Base-by-base conservation (phyloP, 306 rosid species). In the Lathyrus sativus region DNA sequence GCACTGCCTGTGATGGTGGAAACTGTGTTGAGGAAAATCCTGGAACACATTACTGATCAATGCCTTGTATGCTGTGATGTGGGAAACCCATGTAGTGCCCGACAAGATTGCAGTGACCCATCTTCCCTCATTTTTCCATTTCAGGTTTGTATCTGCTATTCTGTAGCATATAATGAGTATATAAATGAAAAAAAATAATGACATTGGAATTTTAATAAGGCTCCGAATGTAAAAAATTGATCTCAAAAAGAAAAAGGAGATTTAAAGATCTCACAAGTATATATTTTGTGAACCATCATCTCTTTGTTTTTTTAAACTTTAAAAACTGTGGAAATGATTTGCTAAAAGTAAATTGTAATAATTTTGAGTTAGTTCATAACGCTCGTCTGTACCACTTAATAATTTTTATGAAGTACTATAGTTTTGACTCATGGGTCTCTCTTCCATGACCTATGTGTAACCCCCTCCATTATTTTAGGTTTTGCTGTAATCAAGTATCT, bases 1-100 rank as follows among this genome's bases (percentile, higher is more conserved):
- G 97, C 87, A 24, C 85, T 95, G n/a, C 99, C 99, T 54, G 91
- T 80, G 58, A 82, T 90, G 86, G 84, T 87, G 77, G 99, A 95
- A 73, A 95, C 87, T 37, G 61, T 88, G 56, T 84, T 85, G 3
- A 79, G 84, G 75, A 90, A 87, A 86, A 90, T 95, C 74, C 73
- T 80, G 81, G 92, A 78, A 78, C 99, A 95, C 74, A 88, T 95
- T 42, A 84, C 89, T 54, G 99, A 95, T 77, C 96, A 85, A 78
- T 95, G 99, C 79, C 99, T 95, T 42, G 64, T 90, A 75, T 95
- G 99, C 80, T 90, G 99, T 84, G 99, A 95, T 75, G 96, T 84
- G 71, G 99, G 99, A 79, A 68, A 84, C 72, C 91, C 99, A 19
- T 95, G 96, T 68, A 71, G 80, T 82, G 99, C 97, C 59, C 89